These are phyloP conservation scores for Alternaria sp. DNA, from an alignment of 2,329 filamentous ascomycete species.

Conservation along the genomic window DNA sequence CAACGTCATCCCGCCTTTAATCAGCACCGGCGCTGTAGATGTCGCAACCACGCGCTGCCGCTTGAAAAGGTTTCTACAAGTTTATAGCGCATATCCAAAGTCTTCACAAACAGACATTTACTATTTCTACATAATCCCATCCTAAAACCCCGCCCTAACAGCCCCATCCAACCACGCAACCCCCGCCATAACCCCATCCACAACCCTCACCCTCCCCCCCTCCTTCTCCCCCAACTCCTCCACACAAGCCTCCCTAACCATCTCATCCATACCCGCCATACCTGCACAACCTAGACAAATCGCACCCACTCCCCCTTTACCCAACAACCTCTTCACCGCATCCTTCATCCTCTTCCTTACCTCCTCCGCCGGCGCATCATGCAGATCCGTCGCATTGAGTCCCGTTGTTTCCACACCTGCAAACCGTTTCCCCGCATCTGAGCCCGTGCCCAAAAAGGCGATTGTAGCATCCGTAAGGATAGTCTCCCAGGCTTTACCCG, in stretches of 20 bases:
- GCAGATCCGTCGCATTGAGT: conserved; percentile 78
- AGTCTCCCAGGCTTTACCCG: conserved; percentile 80
- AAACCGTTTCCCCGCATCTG: conserved; percentile 60
- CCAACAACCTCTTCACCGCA: conserved; percentile 71
- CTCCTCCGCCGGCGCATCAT: conserved; percentile 68
- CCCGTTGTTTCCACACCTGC: conserved; percentile 84
- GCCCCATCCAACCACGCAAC: conserved; percentile 66
- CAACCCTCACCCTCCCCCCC: conserved; percentile 67
- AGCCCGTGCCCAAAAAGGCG: conserved; percentile 63
- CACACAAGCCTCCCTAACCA: conserved; percentile 72
- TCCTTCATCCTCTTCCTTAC: conserved; percentile 70
- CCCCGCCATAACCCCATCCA: conserved; percentile 81
- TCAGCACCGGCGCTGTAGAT: neutral
- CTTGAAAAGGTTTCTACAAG: neutral
- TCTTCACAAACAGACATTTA: neutral
- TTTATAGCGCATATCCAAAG: rapidly evolving
- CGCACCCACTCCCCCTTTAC: conserved; percentile 63
- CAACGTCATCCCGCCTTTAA: neutral
- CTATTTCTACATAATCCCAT: rapidly evolving
- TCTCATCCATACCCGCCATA: conserved; percentile 83
- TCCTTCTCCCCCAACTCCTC: conserved; percentile 67
- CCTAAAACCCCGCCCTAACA: conserved; percentile 45
- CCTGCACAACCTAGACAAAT: conserved; percentile 89
- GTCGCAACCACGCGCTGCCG: neutral
- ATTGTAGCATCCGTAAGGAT: conserved; percentile 72